Conservation (phyloP, 768 basidiomycete genomes). For the Leccinum aurantiacum region DNA sequence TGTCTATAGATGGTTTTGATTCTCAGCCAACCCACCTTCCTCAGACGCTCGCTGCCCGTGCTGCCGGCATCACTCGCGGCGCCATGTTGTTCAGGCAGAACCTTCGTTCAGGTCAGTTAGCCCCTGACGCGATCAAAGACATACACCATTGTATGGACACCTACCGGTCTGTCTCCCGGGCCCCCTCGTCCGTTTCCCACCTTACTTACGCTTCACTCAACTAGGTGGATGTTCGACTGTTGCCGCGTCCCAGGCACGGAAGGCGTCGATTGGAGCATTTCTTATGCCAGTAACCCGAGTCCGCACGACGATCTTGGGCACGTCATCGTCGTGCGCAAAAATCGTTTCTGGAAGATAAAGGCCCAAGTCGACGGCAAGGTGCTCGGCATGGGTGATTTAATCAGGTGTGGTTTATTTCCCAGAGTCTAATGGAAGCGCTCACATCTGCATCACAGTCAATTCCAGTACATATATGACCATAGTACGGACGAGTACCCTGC, state of each 20-base stretch:
- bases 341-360: slow-evolving; percentile 81
- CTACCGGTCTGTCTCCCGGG: slow-evolving; percentile 52
- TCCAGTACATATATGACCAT: slow-evolving; percentile 68
- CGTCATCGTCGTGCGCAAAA: slow-evolving; percentile 82
- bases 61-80: slow-evolving; percentile 68
- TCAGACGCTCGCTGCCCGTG: slow-evolving; percentile 59
- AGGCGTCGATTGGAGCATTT: slow-evolving; percentile 75
- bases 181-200: background rate
- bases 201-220: background rate
- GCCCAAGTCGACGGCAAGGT: slow-evolving; percentile 54
- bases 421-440: background rate
- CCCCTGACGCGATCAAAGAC: slow-evolving; percentile 67
- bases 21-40: slow-evolving; percentile 60
- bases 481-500: slow-evolving; percentile 64
- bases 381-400: slow-evolving; percentile 63
- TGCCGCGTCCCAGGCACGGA: slow-evolving; percentile 74
- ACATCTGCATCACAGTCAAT: slow-evolving; percentile 48
- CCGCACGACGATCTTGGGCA: slow-evolving; percentile 60
- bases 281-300: slow-evolving; percentile 52
- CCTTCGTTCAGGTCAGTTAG: slow-evolving; percentile 62
- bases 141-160: slow-evolving; percentile 84
- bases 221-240: slow-evolving; percentile 92
- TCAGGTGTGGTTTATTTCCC: slow-evolving; percentile 44
- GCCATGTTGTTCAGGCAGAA: slow-evolving; percentile 73
- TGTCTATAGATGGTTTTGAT: slow-evolving; percentile 68